Conservation (phyloP, 441 rosid genomes). For the Croton setiger region DNA sequence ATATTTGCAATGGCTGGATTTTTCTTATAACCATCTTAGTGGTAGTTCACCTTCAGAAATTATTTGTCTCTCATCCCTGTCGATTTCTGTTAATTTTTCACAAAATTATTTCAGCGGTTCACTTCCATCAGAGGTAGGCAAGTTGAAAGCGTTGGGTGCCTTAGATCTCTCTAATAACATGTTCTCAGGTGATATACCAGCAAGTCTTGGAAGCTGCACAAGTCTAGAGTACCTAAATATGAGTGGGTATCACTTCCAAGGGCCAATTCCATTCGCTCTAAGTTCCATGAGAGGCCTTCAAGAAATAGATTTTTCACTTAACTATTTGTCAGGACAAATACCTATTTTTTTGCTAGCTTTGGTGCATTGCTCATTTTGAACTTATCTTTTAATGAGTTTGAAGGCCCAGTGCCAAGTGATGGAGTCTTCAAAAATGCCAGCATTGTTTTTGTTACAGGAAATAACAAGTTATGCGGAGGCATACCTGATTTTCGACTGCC, state of each 20-base stretch:
- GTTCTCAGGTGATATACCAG: no score
- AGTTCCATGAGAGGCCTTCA: neutral
- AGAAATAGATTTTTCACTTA: neutral
- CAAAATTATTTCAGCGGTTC: neutral
- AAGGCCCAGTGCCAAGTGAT: neutral
- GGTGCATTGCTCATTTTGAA: neutral
- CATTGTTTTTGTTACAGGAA: neutral
- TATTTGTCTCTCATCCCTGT: neutral
- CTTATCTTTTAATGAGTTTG: conserved; percentile 2
- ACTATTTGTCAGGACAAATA: neutral
- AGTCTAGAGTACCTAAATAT: neutral
- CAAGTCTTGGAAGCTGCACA: neutral
- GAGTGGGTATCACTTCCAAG: neutral
- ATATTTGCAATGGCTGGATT: neutral
- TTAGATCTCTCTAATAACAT: neutral
- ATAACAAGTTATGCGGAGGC: neutral
- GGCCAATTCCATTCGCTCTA: neutral
- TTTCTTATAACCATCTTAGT: neutral
- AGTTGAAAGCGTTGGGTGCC: neutral
- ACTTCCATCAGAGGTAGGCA: neutral
- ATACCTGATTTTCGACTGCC: neutral
- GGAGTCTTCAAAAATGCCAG: conserved; percentile 2
- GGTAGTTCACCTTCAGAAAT: neutral
- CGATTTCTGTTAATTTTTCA: neutral
- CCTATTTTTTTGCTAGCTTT: neutral